These are phyloP conservation scores for Macaranga tanarius DNA, from an alignment of 441 rosid genomes.

Conservation along the genomic window DNA sequence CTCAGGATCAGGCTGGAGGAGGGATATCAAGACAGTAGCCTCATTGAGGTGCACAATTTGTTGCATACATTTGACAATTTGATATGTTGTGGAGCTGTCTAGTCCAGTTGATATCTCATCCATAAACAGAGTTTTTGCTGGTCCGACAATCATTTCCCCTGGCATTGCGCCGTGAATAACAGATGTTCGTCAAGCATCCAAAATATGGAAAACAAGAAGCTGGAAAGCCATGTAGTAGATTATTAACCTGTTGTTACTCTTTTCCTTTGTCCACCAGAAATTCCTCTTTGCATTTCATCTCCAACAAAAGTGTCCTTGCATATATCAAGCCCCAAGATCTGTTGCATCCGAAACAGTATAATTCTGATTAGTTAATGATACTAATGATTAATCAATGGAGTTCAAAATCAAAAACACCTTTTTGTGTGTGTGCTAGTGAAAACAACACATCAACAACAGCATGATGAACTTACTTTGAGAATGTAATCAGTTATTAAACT, in stretches of 20 bases:
- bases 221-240: not conserved
- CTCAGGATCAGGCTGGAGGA: slow-evolving; percentile 92
- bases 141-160: slow-evolving; percentile 97
- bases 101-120: slow-evolving; percentile 95
- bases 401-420: too few relatives aligned
- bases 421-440: not conserved
- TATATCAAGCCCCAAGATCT: slow-evolving; percentile 24
- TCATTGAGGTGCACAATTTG: slow-evolving; percentile 78
- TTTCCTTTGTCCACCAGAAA: slow-evolving; percentile 29
- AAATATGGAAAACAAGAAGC: too few relatives aligned
- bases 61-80: slow-evolving; percentile 85
- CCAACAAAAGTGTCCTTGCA: slow-evolving; percentile 24
- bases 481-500: slow-evolving; percentile 20
- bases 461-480: slow-evolving; percentile 15
- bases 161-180: not conserved
- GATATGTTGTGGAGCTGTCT: slow-evolving; percentile 87
- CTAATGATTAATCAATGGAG: not conserved
- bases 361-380: not conserved
- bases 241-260: slow-evolving; percentile 26
- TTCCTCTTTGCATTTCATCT: slow-evolving; percentile 23
- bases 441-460: not conserved
- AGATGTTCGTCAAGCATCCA: too few relatives aligned
- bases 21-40: slow-evolving; percentile 74
- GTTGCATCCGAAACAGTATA: not conserved
- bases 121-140: slow-evolving; percentile 83